These are phyloP conservation scores for Metschnikowia kofuensis DNA, from an alignment of 805 yeast species.

Conservation along the genomic window DNA sequence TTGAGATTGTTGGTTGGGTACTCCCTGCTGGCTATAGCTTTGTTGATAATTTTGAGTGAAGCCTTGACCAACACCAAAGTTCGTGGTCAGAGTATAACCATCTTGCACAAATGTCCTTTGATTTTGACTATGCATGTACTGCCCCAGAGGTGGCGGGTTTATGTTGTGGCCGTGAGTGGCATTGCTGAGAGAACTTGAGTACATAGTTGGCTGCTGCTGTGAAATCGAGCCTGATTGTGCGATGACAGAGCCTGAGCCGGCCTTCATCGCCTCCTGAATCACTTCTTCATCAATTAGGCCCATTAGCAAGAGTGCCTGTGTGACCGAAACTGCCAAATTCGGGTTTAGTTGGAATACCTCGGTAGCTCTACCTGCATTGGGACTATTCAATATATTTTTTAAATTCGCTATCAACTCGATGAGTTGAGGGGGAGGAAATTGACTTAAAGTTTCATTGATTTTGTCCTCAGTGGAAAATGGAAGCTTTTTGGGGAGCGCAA, in stretches of 20 bases:
- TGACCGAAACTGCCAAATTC: slow-evolving; percentile 60
- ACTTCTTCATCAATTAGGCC: slow-evolving; percentile 70
- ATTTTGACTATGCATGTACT: slow-evolving; percentile 6
- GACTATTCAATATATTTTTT: slow-evolving; percentile 53
- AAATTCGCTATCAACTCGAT: slow-evolving; percentile 67
- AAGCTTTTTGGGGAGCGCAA: slow-evolving; percentile 48
- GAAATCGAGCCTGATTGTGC: slow-evolving; percentile 19
- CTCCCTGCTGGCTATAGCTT: slow-evolving; percentile 1
- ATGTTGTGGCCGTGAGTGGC: neutral
- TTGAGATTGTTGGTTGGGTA: slow-evolving; percentile 1
- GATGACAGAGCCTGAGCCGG: slow-evolving; percentile 15
- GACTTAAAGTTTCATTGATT: slow-evolving; percentile 58
- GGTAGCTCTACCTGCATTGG: slow-evolving; percentile 49
- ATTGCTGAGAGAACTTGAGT: slow-evolving; percentile 2
- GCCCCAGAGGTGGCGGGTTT: neutral
- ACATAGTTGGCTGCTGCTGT: slow-evolving; percentile 6
- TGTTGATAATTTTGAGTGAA: slow-evolving; percentile 12
- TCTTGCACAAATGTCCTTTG: slow-evolving; percentile 1
- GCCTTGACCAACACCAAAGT: slow-evolving; percentile 12
- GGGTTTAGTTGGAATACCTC: slow-evolving; percentile 53
- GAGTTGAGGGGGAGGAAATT: slow-evolving; percentile 67
- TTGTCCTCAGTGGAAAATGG: slow-evolving; percentile 54
- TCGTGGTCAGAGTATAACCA: neutral
- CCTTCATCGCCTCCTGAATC: slow-evolving; percentile 53
- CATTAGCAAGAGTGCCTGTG: slow-evolving; percentile 74